A percentile compares a stretch with the other conserved stretches of the same genome.
phyloP scores from a whole-genome alignment of 208 protist genomes.

The Trypanosoma platydactyli region DNA sequence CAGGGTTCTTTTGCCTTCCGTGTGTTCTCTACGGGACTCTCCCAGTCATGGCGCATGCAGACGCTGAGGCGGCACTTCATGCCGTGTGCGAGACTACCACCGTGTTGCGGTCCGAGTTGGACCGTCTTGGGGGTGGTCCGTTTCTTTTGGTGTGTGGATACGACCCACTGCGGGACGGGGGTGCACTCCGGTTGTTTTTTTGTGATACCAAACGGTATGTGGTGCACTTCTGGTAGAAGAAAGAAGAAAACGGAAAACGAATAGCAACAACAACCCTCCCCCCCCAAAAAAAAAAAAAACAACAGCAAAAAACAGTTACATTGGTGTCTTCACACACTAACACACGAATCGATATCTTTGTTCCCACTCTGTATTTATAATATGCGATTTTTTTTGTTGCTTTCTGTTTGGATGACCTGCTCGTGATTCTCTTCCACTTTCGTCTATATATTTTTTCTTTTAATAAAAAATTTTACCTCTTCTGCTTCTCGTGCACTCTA shows the following conservation, averaged over 20 bases:
- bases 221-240: conserved; percentile 22
- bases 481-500: conserved; percentile 5
- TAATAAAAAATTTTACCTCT: conserved; percentile 9
- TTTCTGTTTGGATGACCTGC: neutral
- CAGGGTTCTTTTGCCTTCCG: conserved; percentile 36
- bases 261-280: conserved; percentile 13
- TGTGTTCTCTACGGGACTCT: conserved; percentile 33
- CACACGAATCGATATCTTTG: too few relatives aligned
- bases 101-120: conserved; percentile 20
- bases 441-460: too few relatives aligned
- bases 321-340: neutral
- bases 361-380: too few relatives aligned
- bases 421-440: neutral
- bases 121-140: conserved; percentile 25
- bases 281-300: neutral
- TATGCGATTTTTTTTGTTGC: conserved; percentile 9
- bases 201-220: neutral
- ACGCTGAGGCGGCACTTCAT: neutral
- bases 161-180: conserved; percentile 3
- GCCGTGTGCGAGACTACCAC: neutral
- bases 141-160: conserved; percentile 38
- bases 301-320: neutral
- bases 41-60: neutral
- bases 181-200: neutral
- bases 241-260: too few relatives aligned